Conservation (phyloP, 108 stramenopile species). For the Licmophora abbreviata region DNA sequence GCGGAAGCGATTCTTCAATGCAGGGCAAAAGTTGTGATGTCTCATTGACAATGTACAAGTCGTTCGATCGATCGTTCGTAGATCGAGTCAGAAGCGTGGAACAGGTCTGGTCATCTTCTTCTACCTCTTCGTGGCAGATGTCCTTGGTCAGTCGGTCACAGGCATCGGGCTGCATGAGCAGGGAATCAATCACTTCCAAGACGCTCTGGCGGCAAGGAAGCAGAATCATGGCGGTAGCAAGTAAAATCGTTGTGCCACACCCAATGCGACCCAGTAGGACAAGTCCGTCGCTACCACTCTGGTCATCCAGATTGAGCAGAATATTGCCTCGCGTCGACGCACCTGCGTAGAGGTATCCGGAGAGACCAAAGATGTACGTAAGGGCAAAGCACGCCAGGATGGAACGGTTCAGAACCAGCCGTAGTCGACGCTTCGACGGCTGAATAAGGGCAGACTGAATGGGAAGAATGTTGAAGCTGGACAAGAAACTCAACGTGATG, state of each 20-base stretch:
- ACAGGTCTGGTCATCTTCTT: not conserved
- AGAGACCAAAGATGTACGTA: slow-evolving; percentile 41
- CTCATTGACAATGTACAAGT: not conserved
- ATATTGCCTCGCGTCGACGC: slow-evolving; percentile 48
- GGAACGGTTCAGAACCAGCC: slow-evolving; percentile 28
- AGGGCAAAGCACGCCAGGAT: slow-evolving; percentile 35
- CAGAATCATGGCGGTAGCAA: slow-evolving; percentile 60
- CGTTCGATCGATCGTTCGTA: not conserved
- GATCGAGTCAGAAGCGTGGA: not conserved
- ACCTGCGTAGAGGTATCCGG: slow-evolving; percentile 57
- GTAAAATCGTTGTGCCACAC: slow-evolving; percentile 50
- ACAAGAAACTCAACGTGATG: slow-evolving; percentile 56
- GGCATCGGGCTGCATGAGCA: not conserved
- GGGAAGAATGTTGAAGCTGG: slow-evolving; percentile 64
- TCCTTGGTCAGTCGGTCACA: not conserved
- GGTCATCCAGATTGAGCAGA: slow-evolving; percentile 38
- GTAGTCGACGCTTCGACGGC: slow-evolving; percentile 46
- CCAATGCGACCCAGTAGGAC: slow-evolving; percentile 61
- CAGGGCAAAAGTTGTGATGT: not conserved
- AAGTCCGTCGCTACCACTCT: slow-evolving; percentile 18
- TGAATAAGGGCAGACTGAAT: slow-evolving; percentile 46
- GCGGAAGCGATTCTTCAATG: not conserved
- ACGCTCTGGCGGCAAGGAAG: slow-evolving; percentile 66
- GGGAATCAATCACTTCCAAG: slow-evolving; percentile 31
- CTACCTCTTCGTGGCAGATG: not conserved